Evolutionary conservation across 208 protist species (phyloP).

Genomic region (Herpetomonas samuelpessoai): DNA sequence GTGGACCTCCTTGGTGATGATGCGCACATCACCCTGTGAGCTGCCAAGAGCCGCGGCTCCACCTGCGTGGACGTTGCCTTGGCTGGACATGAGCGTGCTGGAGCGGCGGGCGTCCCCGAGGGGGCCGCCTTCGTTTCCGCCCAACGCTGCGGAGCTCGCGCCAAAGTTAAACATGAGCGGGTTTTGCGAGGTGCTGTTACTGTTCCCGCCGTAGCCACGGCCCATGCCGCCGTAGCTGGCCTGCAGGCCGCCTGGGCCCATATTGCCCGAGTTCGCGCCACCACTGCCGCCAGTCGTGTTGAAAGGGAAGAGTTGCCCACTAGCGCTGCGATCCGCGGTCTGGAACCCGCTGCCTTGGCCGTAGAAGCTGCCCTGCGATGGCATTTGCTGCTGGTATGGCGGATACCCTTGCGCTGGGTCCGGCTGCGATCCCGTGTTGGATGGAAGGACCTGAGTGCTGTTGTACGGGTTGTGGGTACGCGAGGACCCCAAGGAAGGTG

Average conservation of each 20-base stretch:
- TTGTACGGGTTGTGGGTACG: constrained; percentile 33
- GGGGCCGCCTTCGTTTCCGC: background rate
- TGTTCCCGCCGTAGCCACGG: constrained; percentile 3
- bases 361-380: no score
- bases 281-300: constrained; percentile 11
- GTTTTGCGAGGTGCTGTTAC: constrained; percentile 38
- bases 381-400: no score
- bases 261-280: no score
- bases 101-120: background rate
- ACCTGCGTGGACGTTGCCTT: background rate
- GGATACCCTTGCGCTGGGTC: no score
- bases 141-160: constrained; percentile 3
- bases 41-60: background rate
- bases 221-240: background rate
- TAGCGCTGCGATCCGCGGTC: background rate
- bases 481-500: constrained; percentile 4
- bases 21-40: background rate
- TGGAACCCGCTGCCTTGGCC: constrained; percentile 4
- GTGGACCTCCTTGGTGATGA: background rate
- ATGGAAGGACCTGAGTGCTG: background rate
- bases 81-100: background rate
- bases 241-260: no score
- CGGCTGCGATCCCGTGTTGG: no score
- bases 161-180: constrained; percentile 31
- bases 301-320: background rate